Evolutionary conservation across 2,329 filamentous ascomycete genomes (phyloP).

Genomic region (Scedosporium boydii): DNA sequence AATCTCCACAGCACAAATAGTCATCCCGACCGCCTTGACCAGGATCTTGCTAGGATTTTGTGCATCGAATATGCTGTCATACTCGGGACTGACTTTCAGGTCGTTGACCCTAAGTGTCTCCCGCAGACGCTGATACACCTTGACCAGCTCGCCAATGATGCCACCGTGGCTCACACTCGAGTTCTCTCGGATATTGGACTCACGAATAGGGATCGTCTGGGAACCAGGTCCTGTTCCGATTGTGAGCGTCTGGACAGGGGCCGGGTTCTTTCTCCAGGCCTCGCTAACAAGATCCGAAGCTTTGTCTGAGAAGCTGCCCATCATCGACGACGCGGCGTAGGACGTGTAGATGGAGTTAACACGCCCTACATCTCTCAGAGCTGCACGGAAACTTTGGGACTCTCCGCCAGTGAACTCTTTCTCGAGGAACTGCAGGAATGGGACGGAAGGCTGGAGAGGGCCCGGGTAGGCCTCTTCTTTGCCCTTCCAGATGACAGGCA

Average conservation of each 20-base stretch:
- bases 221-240: conserved; percentile 4
- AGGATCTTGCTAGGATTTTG: conserved; percentile 49
- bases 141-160: conserved; percentile 44
- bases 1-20: conserved; percentile 83
- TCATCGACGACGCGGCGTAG: conserved; percentile 2
- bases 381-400: conserved; percentile 16
- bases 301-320: conserved; percentile 2
- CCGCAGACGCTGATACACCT: conserved; percentile 50
- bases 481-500: conserved; percentile 92
- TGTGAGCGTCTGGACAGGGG: background rate
- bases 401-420: conserved; percentile 38
- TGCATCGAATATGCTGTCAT: conserved; percentile 17
- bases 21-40: conserved; percentile 63
- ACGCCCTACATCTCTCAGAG: background rate
- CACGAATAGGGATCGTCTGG: conserved; percentile 20
- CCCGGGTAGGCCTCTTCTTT: conserved; percentile 78
- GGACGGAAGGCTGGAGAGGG: conserved; percentile 47
- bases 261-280: background rate
- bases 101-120: conserved; percentile 49
- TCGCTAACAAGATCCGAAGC: conserved; percentile 3
- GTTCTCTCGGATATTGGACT: conserved; percentile 23
- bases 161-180: conserved; percentile 10
- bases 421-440: conserved; percentile 62
- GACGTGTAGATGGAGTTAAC: background rate
- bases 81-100: conserved; percentile 29